Base-by-base conservation (phyloP, 2,329 filamentous ascomycete species). In the Sclerotinia sclerotiorum region DNA sequence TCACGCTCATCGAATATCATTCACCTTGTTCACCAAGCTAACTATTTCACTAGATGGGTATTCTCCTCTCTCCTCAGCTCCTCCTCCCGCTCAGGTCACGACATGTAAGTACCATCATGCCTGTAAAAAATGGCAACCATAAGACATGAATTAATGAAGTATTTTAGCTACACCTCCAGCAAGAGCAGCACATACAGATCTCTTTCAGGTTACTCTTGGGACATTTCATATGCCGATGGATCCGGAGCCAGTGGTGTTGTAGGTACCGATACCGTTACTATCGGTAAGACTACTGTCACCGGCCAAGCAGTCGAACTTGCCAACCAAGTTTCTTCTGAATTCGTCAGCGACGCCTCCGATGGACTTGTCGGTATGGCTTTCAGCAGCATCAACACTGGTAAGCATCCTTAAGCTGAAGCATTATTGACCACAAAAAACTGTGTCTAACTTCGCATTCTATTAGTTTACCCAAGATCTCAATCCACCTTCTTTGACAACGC, bases 361-460 rank as follows among this genome's bases (percentile, higher is more conserved):
- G 88, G 88, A 42, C 82, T 90, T n/a, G 81, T 90, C 39, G 88
- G 88, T 35, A 81, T 90, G 56, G 86, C 83, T 2, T 77, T 77
- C 70, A 73, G 67, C 70, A 74, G 48, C 54, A 74, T 77, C 67
- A 77, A 78, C 65, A 78, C 76, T 51, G 72, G 70, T 73, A 71
- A 42, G 65, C 49, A 21, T 32, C 29, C 19, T 5, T 3, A 7
- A 1, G 5, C 24, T n/a, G 15, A 27, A 56, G 1, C 24, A 29
- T 35, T 24, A 17, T 10, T 29, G 52, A 51, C 27, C 39, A 42
- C 39, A 32, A 44, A 48, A 2, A 21, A 15, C 21, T 1, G 17
- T 5, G 27, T 17, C 35, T 62, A 55, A 54, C 54, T 48, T 48
- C 15, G 2, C 21, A 7, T n/a, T 42, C 32, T 5, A 29, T 19